These are phyloP conservation scores for Ophiorrhiza pumila DNA, from an alignment of 257 asterid species.

Conservation along the genomic window DNA sequence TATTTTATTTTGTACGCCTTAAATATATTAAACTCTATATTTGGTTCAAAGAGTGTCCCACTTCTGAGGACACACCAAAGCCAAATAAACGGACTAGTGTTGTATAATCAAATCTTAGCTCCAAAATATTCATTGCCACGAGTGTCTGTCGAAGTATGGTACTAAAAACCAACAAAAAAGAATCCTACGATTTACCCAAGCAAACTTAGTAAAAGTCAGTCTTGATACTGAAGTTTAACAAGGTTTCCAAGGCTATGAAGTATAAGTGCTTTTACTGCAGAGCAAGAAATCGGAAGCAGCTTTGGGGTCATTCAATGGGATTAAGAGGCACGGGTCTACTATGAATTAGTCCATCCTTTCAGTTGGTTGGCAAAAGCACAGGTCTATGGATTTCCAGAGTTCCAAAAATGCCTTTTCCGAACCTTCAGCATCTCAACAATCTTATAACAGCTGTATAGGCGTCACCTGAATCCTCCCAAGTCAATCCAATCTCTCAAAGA, in stretches of 20 bases:
- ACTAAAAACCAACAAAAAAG: neutral
- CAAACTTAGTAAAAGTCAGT: neutral
- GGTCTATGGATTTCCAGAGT: constrained; percentile 1
- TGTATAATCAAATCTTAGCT: neutral
- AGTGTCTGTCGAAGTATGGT: neutral
- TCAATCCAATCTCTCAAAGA: constrained; percentile 71
- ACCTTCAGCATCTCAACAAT: neutral
- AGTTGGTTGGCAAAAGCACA: neutral
- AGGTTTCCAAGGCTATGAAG: neutral
- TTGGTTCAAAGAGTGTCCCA: neutral
- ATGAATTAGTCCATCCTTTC: neutral
- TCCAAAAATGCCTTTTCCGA: neutral
- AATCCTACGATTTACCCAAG: neutral
- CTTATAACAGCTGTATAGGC: neutral
- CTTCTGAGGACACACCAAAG: neutral
- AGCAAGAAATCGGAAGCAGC: neutral
- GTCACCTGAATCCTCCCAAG: neutral
- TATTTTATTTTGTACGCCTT: no score
- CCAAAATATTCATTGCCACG: neutral
- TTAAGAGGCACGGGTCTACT: neutral
- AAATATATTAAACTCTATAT: no score
- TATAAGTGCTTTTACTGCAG: neutral
- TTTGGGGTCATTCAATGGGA: neutral
- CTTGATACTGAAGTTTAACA: neutral
- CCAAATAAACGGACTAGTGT: neutral